A percentile compares a stretch with the other conserved stretches of the same genome.
Conservation (phyloP, 768 basidiomycete genomes). For the Leucocoprinus birnbaumii region DNA sequence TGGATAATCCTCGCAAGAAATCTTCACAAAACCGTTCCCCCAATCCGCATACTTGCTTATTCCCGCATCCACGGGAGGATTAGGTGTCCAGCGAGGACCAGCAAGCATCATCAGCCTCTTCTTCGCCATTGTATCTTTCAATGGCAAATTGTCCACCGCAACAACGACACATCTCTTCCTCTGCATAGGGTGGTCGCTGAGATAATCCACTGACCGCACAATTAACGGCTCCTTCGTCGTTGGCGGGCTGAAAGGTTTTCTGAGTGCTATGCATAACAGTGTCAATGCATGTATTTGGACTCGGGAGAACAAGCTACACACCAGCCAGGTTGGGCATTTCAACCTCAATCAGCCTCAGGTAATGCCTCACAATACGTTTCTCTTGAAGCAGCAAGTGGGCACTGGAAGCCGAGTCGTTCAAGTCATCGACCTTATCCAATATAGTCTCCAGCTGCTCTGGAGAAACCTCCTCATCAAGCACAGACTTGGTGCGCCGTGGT, state of each 20-base stretch:
- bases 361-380: constrained; percentile 71
- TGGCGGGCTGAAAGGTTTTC: constrained; percentile 77
- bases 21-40: constrained; percentile 83
- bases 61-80: constrained; percentile 70
- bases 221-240: constrained; percentile 54
- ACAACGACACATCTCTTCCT: constrained; percentile 73
- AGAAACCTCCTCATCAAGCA: constrained; percentile 36
- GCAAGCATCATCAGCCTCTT: constrained; percentile 90
- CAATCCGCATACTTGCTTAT: constrained; percentile 43
- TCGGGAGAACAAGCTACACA: constrained; percentile 26
- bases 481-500: constrained; percentile 32
- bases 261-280: constrained; percentile 53
- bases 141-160: constrained; percentile 69
- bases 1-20: constrained; percentile 86
- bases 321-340: constrained; percentile 88
- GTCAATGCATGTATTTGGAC: constrained; percentile 3
- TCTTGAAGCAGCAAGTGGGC: constrained; percentile 75
- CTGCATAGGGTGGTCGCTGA: constrained; percentile 66
- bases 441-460: constrained; percentile 39
- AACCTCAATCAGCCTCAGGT: constrained; percentile 83
- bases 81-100: constrained; percentile 81
- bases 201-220: constrained; percentile 74
- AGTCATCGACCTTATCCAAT: constrained; percentile 39
- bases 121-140: constrained; percentile 58
- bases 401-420: constrained; percentile 64